Conservation (phyloP, 2,329 filamentous ascomycete genomes). For the Lecanicillium sp. region DNA sequence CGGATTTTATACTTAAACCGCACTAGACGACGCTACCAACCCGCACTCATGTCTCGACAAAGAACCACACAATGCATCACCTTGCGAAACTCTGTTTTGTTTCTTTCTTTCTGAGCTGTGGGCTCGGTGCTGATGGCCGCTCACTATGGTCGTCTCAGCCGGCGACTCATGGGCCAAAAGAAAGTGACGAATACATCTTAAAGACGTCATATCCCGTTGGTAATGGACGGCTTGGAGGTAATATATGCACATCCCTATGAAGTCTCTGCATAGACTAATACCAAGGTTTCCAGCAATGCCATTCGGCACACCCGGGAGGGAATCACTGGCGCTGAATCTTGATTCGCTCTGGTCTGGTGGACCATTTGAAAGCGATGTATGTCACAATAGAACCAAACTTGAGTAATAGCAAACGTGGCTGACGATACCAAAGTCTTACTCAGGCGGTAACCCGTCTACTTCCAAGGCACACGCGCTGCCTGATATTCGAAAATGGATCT, state of each 20-base stretch:
- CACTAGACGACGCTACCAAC: too few relatives aligned
- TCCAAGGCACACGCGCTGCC: slow-evolving; percentile 8
- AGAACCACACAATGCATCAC: too few relatives aligned
- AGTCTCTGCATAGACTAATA: too few relatives aligned
- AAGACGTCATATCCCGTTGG: slow-evolving; percentile 12
- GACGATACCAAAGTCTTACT: slow-evolving; percentile 9
- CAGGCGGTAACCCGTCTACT: slow-evolving; percentile 10
- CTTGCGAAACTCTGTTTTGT: background rate
- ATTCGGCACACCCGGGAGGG: slow-evolving; percentile 9
- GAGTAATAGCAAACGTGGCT: background rate
- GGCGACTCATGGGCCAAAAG: slow-evolving; percentile 3
- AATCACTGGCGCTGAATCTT: slow-evolving; percentile 10
- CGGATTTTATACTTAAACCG: too few relatives aligned
- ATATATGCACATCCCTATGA: too few relatives aligned
- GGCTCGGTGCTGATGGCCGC: background rate
- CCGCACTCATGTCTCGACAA: too few relatives aligned
- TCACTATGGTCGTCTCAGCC: slow-evolving; percentile 8
- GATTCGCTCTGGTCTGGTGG: slow-evolving; percentile 14
- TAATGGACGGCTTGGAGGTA: slow-evolving; percentile 13
- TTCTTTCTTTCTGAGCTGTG: background rate
- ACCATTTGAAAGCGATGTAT: slow-evolving; percentile 11
- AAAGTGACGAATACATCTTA: slow-evolving; percentile 9
- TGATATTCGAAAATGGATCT: slow-evolving; percentile 11
- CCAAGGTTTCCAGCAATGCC: slow-evolving; percentile 11
- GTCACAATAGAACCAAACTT: background rate